Evolutionary conservation across 768 basidiomycete genomes (phyloP), one percentile per base, ranked within the genome.

Genomic region (Russula earlei): DNA sequence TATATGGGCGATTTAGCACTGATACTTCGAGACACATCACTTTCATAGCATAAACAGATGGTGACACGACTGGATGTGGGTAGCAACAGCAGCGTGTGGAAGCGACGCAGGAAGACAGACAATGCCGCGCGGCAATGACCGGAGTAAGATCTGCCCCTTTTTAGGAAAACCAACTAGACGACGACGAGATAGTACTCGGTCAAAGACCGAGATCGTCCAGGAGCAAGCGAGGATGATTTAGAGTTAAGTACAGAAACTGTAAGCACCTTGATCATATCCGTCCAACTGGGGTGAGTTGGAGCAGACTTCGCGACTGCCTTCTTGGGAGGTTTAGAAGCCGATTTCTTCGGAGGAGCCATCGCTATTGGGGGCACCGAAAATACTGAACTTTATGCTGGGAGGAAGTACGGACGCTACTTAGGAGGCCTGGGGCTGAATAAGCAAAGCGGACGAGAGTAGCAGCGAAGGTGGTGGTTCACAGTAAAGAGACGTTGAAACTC

Each of bases 241-340:
- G 45, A 48, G 41, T 38, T 31, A 48, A 44, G 50, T 66, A 48
- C 29, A 33, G 51, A 51, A 59, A 44, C 46, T 43, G 49, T 54
- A 60, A 75, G 67, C 64, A 85, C 86, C 77, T 87, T 87, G 69
- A 89, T 87, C 86, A 89, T 89, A 53, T 88, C 85, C 55, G 78
- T 69, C 82, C 83, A 85, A 55, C 77, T 67, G 12, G 83, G 83
- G 63, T 84, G 82, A 40, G 77, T 55, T 51, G 68, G 61, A 25
- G 65, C 62, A 54, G 74, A 65, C 45, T 71, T 72, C 52, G 72
- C 63, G 19, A 74, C 67, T 34, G 72, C 63, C 70, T 78, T 81
- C 67, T 77, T 68, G 46, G 72, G 61, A 34, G 77, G 62, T 67
- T 81, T 83, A 72, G 75, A 79, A 44, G 72, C 71, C 22, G 74